Evolutionary conservation across 192 early-diverging fungal genomes (phyloP), one percentile per base, ranked within the genome.

Genomic region (Spinellus fusiger): DNA sequence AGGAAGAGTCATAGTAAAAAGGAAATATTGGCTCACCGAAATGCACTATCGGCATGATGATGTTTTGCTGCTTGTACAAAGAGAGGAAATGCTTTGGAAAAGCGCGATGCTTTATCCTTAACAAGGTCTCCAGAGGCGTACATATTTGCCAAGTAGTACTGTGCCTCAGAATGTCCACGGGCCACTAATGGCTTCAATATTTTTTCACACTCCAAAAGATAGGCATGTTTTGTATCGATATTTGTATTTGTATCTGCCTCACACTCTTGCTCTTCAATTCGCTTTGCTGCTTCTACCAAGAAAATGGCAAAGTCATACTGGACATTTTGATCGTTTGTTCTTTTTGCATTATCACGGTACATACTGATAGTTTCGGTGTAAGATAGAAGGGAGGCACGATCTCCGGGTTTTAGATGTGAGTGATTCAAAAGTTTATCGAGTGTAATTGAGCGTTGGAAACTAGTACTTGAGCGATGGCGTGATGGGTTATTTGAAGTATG

Each of bases 61-160:
- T 84, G 80, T 54, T 87, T 88, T 10, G 84, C 84, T 0, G 89
- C 85, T 37, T 74, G 73, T 12, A 81, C 67, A 73, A 79, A 87
- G 20, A 82, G 64, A 3, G 82, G 77, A 59, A 85, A 81, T 7
- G 82, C 79, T 23, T 85, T 88, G 6, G 79, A 76, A 66, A 84
- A 83, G 34, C 87, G 86, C 2, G 77, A 71, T 35, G 76, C 74
- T 47, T 74, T 65, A 26, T 77, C 72, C 59, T 77, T 71, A 33
- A 69, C 70, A 33, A 74, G 75, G 27, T 86, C 65, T 3, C 84
- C 88, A 16, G 76, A 76, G 26, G 81, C 79, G 65, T 80, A 85
- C 48, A 83, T 76, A 34, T 86, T 80, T 27, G 82, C 88, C 15
- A 90, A 73, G 26, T 79, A 75, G 61, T 84, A 77, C 59, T 86